Conservation (phyloP, 2,329 filamentous ascomycete species). For the Aspergillus oerlinghausenensis region DNA sequence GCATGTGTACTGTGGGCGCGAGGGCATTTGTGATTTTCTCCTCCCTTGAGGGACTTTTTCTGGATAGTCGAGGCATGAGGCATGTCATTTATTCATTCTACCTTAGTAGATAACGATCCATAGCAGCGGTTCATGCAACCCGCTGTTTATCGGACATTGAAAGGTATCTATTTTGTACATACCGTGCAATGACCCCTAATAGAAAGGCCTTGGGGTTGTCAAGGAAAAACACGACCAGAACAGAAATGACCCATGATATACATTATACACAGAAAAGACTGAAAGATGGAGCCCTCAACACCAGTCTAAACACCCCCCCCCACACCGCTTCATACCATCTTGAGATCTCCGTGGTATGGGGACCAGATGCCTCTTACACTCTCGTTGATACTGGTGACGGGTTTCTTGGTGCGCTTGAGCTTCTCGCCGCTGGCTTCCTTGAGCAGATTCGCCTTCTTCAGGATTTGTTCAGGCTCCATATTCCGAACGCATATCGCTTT, state of each 20-base stretch:
- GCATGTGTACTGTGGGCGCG: constrained; percentile 4
- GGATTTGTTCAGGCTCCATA: constrained; percentile 71
- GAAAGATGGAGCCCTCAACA: constrained; percentile 15
- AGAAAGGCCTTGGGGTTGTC: constrained; percentile 11
- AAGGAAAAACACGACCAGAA: constrained; percentile 14
- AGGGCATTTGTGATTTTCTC: background rate
- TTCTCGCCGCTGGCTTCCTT: constrained; percentile 47
- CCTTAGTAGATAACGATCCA: background rate
- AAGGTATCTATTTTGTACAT: constrained; percentile 17
- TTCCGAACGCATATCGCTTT: constrained; percentile 89
- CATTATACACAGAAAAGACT: constrained; percentile 15
- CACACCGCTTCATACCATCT: constrained; percentile 39
- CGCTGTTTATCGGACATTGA: background rate
- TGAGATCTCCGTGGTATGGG: constrained; percentile 56
- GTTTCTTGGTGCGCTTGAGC: constrained; percentile 52
- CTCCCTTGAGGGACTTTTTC: background rate
- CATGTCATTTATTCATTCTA: background rate
- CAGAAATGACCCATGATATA: constrained; percentile 27
- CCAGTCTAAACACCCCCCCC: constrained; percentile 12
- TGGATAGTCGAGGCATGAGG: background rate
- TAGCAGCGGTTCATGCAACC: background rate
- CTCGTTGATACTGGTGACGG: constrained; percentile 58
- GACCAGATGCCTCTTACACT: constrained; percentile 63
- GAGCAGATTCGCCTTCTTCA: constrained; percentile 63
- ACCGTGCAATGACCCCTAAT: constrained; percentile 20